Percentiles rank a stretch among this genome's conserved stretches.
phyloP scores from a whole-genome alignment of 1,139 yeast species.

The Waltiozyma sp. region DNA sequence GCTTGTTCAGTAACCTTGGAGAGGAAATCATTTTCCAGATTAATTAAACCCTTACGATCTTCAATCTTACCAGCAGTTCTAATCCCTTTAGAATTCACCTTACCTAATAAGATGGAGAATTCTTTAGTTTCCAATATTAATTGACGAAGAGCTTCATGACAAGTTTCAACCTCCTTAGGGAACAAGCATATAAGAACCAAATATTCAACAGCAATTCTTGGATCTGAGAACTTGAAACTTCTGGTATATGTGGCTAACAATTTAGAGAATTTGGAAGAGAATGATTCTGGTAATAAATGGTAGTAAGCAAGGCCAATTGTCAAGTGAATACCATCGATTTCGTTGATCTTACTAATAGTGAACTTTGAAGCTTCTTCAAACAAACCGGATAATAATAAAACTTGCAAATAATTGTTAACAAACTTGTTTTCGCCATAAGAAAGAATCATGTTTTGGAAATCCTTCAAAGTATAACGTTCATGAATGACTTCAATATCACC shows the following conservation, averaged over 20 bases:
- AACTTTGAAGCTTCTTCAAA: conserved; percentile 76
- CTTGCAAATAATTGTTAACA: conserved; percentile 62
- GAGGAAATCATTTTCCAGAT: conserved; percentile 44
- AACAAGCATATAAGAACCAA: conserved; percentile 58
- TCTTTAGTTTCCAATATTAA: conserved; percentile 81
- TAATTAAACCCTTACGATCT: conserved; percentile 58
- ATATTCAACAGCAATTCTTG: conserved; percentile 85
- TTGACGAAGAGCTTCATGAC: conserved; percentile 77
- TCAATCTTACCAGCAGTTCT: conserved; percentile 82
- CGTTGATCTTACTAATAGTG: conserved; percentile 47
- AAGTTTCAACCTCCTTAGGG: conserved; percentile 39
- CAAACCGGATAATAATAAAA: conserved; percentile 64
- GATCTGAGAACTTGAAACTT: conserved; percentile 75
- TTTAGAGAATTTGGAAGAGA: conserved; percentile 45
- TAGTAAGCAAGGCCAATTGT: conserved; percentile 74
- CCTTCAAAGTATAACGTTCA: conserved; percentile 63
- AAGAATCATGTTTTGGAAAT: conserved; percentile 62
- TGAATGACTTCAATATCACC: conserved; percentile 30
- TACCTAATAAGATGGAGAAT: conserved; percentile 71
- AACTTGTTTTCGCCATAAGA: conserved; percentile 70
- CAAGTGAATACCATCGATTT: conserved; percentile 83
- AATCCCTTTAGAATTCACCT: conserved; percentile 60
- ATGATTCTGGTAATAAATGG: conserved; percentile 46
- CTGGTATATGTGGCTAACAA: conserved; percentile 65
- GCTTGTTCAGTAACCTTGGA: conserved; percentile 72